Evolutionary conservation across 2,329 filamentous ascomycete species (phyloP).

Genomic region (Parastagonospora nodorum): DNA sequence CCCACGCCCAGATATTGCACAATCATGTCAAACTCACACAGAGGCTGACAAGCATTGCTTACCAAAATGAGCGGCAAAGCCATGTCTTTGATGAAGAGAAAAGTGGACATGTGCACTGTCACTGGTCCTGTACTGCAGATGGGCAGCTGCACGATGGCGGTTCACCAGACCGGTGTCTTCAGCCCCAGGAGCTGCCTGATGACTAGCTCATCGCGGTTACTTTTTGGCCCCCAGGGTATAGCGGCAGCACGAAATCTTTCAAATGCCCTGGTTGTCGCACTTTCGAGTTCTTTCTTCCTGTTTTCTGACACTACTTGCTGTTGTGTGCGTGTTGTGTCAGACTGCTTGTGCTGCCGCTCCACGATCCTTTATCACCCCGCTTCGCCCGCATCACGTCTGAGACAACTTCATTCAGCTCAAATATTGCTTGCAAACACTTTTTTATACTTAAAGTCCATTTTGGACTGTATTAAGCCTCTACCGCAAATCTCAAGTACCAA

Average conservation of each 20-base stretch:
- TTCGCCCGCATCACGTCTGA: slow-evolving; percentile 16
- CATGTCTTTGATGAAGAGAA: slow-evolving; percentile 1
- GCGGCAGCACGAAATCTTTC: slow-evolving; percentile 19
- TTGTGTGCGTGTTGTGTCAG: slow-evolving; percentile 22
- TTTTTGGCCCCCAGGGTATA: slow-evolving; percentile 30
- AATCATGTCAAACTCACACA: neutral
- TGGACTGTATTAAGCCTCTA: neutral
- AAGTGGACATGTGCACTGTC: slow-evolving; percentile 13
- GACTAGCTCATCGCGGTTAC: slow-evolving; percentile 34
- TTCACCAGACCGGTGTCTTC: slow-evolving; percentile 30
- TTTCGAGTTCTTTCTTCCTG: slow-evolving; percentile 15
- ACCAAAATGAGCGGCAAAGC: slow-evolving; percentile 6
- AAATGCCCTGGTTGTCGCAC: slow-evolving; percentile 25
- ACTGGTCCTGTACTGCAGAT: slow-evolving; percentile 8
- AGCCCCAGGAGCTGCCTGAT: slow-evolving; percentile 35
- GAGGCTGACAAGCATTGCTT: slow-evolving; percentile 2
- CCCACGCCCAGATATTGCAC: neutral
- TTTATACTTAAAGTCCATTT: neutral
- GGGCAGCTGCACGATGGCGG: slow-evolving; percentile 8
- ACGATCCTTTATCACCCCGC: slow-evolving; percentile 21
- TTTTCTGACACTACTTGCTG: slow-evolving; percentile 21
- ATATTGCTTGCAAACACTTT: slow-evolving; percentile 4
- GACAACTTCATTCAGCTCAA: slow-evolving; percentile 10
- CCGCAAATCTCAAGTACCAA: neutral
- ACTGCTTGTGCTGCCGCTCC: slow-evolving; percentile 26